Base-by-base conservation (phyloP, 208 protist species). In the Trichomonas vaginalis region DNA sequence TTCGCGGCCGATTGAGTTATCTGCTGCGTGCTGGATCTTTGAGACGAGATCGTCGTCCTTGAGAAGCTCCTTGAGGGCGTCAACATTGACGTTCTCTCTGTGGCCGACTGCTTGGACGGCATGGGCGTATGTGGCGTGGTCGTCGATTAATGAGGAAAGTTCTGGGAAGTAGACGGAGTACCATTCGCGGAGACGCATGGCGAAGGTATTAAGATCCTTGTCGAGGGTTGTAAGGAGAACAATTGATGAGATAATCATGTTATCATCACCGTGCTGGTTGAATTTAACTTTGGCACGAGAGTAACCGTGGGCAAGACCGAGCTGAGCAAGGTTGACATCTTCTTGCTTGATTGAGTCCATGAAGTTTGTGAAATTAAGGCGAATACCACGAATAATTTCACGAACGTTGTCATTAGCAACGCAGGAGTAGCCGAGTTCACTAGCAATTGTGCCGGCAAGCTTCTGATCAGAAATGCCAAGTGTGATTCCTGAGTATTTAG, bases 131-230 rank as follows among this genome's bases (percentile, higher is more conserved):
- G 98, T 98, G 56, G 98, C 97, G 96, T 99, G 99, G 97, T 99
- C 98, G 10, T 97, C 97, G 35, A 99, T 98, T 95, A 99, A 97
- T 97, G 98, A 99, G 35, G 97, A 97, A 27, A 99, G 97, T 98
- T 99, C 99, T 12, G 99, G 99, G 97, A 99, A 99, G 97, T 99
- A 99, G 98, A 98, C 99, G 10, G 80, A 92, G 56, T 96, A 96
- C 96, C 97, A 97, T 96, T 97, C 97, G 47, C 96, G 61, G 86
- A 99, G 97, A 15, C 99, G 98, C 99, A 99, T 99, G 56, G 97
- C 96, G 95, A 99, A 99, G 17, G 98, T 99, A 97, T 99, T 99
- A 70, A 99, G 97, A 96, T 99, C 99, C 97, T 99, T 99, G 97
- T 99, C 99, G 95, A 99, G 98, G 96, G 99, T 98, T 96, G 99